Percentiles rank a stretch among this genome's conserved stretches.
phyloP scores from a whole-genome alignment of 129 eudicot genomes.

The Flaveria robusta region DNA sequence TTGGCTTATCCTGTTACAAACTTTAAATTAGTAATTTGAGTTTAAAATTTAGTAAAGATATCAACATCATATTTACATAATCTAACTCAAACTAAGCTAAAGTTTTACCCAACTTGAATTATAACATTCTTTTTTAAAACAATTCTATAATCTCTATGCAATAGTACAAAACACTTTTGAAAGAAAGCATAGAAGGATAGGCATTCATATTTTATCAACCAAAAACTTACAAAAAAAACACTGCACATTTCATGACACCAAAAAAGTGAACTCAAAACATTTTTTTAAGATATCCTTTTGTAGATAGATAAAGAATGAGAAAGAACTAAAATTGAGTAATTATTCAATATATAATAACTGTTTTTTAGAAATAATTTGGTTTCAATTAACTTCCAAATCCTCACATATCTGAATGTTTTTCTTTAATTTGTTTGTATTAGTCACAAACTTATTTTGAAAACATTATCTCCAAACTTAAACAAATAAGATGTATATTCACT shows the following conservation, averaged over 20 bases:
- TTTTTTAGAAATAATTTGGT: background rate
- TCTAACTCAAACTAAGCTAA: slow-evolving; percentile 1
- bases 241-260: background rate
- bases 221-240: background rate
- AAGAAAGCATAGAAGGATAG: background rate
- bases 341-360: background rate
- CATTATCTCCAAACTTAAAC: background rate
- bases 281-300: background rate
- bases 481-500: background rate
- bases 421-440: background rate
- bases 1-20: slow-evolving; percentile 29
- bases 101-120: background rate
- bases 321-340: background rate
- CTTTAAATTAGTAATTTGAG: background rate
- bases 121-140: background rate
- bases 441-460: background rate
- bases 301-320: background rate
- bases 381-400: background rate
- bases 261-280: background rate
- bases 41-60: background rate
- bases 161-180: background rate
- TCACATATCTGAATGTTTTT: background rate
- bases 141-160: background rate
- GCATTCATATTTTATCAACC: slow-evolving; percentile 13
- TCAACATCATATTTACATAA: slow-evolving; percentile 14